A percentile compares a stretch with the other conserved stretches of the same genome.
These are phyloP conservation scores for Stygiomarasmius scandens DNA, from an alignment of 1,284 basidiomycete species.

Conservation along the genomic window DNA sequence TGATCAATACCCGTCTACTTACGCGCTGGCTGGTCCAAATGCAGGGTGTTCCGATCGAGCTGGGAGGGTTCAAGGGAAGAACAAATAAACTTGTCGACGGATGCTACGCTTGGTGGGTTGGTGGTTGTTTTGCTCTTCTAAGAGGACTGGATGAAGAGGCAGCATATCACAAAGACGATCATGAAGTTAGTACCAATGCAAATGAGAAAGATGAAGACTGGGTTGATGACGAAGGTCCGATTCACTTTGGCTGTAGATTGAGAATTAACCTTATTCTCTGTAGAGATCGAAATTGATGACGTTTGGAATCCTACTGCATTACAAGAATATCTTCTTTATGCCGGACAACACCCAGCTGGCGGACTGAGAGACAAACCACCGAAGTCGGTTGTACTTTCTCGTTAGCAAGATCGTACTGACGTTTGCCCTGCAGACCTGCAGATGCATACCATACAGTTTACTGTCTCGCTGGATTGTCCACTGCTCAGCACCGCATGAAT, in stretches of 20 bases:
- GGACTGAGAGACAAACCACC: slow-evolving; percentile 95
- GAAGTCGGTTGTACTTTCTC: slow-evolving; percentile 56
- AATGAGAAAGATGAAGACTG: slow-evolving; percentile 46
- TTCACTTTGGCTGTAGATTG: background rate
- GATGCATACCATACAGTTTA: slow-evolving; percentile 94
- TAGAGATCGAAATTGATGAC: background rate
- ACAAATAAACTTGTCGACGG: slow-evolving; percentile 99
- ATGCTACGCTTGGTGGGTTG: slow-evolving; percentile 99
- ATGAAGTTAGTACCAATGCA: slow-evolving; percentile 24
- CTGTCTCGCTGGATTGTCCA: slow-evolving; percentile 86
- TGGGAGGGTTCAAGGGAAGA: slow-evolving; percentile 92
- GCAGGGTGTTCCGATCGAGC: slow-evolving; percentile 84
- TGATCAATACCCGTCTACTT: slow-evolving; percentile 64
- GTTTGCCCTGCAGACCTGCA: slow-evolving; percentile 49
- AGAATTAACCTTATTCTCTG: slow-evolving; percentile 29
- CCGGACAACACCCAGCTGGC: slow-evolving; percentile 83
- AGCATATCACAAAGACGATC: slow-evolving; percentile 20
- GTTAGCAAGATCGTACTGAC: slow-evolving; percentile 1
- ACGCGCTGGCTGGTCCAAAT: slow-evolving; percentile 86
- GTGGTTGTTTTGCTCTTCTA: slow-evolving; percentile 84
- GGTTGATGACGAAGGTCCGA: slow-evolving; percentile 69
- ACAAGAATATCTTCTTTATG: slow-evolving; percentile 87
- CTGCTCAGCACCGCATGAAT: slow-evolving; percentile 78
- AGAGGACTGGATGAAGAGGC: slow-evolving; percentile 62
- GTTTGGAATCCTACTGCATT: slow-evolving; percentile 62